These are phyloP conservation scores for Debaryomyces udenii DNA, from an alignment of 1,139 yeast species.

Conservation along the genomic window DNA sequence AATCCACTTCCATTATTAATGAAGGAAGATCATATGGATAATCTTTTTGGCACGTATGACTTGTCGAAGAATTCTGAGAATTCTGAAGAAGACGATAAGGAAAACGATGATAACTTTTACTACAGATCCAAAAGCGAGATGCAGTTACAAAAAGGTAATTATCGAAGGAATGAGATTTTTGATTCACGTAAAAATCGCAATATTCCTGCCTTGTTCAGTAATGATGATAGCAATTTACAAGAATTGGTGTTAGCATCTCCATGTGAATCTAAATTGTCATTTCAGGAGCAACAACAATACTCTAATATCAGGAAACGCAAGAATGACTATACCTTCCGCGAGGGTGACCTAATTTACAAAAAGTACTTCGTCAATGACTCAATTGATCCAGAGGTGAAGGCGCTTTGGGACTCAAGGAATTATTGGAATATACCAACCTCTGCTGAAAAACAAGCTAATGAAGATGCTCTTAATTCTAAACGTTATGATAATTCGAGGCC, in stretches of 20 bases:
- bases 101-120: slow-evolving; percentile 17
- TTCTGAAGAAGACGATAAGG: slow-evolving; percentile 6
- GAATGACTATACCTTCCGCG: slow-evolving; percentile 51
- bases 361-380: slow-evolving; percentile 42
- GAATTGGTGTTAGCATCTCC: background rate
- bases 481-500: background rate
- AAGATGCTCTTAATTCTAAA: no score
- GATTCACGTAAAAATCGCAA: background rate
- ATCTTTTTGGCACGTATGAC: background rate
- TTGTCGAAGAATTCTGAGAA: background rate
- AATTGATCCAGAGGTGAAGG: slow-evolving; percentile 55
- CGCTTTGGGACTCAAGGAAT: slow-evolving; percentile 52
- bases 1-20: slow-evolving; percentile 8
- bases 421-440: slow-evolving; percentile 11
- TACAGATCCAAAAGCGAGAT: slow-evolving; percentile 20
- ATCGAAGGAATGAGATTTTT: background rate
- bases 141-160: slow-evolving; percentile 8
- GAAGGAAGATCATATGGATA: background rate
- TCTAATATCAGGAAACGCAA: slow-evolving; percentile 27
- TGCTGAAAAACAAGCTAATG: no score
- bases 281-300: slow-evolving; percentile 24
- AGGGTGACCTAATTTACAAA: slow-evolving; percentile 49
- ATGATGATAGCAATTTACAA: background rate
- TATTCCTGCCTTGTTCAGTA: background rate
- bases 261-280: slow-evolving; percentile 17